These are phyloP conservation scores for Backusella parvicylindrica DNA, from an alignment of 192 early-diverging fungal species.

Conservation along the genomic window DNA sequence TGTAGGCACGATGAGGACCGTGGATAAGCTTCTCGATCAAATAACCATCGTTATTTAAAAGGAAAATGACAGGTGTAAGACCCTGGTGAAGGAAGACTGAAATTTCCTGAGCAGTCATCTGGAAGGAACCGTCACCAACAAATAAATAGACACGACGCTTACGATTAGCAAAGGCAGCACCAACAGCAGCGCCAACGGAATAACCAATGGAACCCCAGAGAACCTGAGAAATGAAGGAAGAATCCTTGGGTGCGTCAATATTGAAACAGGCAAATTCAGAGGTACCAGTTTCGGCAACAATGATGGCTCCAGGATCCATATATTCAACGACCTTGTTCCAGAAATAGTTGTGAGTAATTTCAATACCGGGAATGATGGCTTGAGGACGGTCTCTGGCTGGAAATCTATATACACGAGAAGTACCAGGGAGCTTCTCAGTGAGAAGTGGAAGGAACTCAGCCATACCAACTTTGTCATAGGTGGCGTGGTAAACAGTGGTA, in stretches of 20 bases:
- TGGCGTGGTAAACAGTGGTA: constrained; percentile 32
- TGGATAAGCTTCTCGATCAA: constrained; percentile 47
- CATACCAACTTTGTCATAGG: constrained; percentile 39
- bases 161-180: constrained; percentile 39
- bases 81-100: constrained; percentile 46
- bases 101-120: constrained; percentile 44
- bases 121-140: constrained; percentile 51
- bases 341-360: constrained; percentile 39
- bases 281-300: constrained; percentile 46
- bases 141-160: constrained; percentile 39
- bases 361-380: not conserved
- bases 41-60: constrained; percentile 52
- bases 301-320: constrained; percentile 26
- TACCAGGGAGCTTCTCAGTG: not conserved
- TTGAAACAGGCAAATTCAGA: constrained; percentile 37
- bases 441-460: constrained; percentile 24
- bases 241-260: constrained; percentile 28
- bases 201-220: constrained; percentile 31
- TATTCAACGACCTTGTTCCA: constrained; percentile 35
- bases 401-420: too few species aligned
- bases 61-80: constrained; percentile 45
- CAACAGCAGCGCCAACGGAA: constrained; percentile 36
- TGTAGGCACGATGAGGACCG: constrained; percentile 39
- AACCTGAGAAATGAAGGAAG: constrained; percentile 40
- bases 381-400: not conserved